Evolutionary conservation across 129 eudicot species (phyloP).

Genomic region (Solidago caesia): DNA sequence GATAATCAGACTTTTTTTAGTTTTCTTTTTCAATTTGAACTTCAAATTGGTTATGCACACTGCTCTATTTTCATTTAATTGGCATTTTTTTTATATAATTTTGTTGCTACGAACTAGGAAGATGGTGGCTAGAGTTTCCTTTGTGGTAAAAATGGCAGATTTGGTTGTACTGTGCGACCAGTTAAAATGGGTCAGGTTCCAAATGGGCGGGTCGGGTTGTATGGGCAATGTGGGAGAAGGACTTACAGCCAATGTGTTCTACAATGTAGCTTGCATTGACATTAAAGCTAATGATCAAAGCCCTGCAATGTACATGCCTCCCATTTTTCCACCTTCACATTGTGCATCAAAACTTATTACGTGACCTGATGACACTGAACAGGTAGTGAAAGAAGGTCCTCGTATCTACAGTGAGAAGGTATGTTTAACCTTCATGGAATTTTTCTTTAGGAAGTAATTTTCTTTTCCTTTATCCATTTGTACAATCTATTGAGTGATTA

Average conservation of each 20-base stretch:
- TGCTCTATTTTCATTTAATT: too few relatives aligned
- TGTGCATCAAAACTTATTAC: slow-evolving; percentile 76
- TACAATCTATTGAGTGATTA: neutral
- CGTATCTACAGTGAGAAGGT: slow-evolving; percentile 74
- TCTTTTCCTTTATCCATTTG: neutral
- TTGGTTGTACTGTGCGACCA: too few relatives aligned
- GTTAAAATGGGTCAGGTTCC: too few relatives aligned
- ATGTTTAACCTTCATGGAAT: neutral
- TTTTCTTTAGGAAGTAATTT: neutral
- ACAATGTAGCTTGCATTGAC: slow-evolving; percentile 80
- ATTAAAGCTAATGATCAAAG: slow-evolving; percentile 58
- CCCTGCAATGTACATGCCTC: slow-evolving; percentile 81
- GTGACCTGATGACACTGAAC: slow-evolving; percentile 77
- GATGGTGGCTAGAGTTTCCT: too few relatives aligned
- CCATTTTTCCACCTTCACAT: slow-evolving; percentile 81
- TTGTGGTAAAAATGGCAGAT: too few relatives aligned
- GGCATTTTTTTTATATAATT: too few relatives aligned
- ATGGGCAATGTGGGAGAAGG: slow-evolving; percentile 51
- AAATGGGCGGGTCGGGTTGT: too few relatives aligned
- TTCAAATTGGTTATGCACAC: too few relatives aligned
- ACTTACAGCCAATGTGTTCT: slow-evolving; percentile 85
- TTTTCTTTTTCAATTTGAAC: too few relatives aligned
- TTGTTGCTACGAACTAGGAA: too few relatives aligned
- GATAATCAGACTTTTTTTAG: too few relatives aligned
- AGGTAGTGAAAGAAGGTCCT: slow-evolving; percentile 75